These are phyloP conservation scores for Clarireedia homoeocarpa DNA, from an alignment of 2,329 filamentous ascomycete genomes.

Conservation along the genomic window DNA sequence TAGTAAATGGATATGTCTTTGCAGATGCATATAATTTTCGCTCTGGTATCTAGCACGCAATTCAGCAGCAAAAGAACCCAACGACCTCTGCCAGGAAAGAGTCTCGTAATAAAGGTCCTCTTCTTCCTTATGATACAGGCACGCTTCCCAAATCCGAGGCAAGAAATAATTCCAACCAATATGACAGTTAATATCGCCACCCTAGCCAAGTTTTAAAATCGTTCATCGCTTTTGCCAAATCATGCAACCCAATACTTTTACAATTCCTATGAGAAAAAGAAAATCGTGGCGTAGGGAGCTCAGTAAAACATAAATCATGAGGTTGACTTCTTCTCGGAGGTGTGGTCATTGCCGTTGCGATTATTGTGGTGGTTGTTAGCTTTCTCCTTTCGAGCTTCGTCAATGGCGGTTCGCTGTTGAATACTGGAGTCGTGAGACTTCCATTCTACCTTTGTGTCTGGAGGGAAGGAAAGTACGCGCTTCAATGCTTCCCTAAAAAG, in stretches of 20 bases:
- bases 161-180: neutral
- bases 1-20: too few relatives aligned
- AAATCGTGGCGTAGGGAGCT: constrained; percentile 15
- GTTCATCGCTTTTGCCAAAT: constrained; percentile 22
- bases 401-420: constrained; percentile 80
- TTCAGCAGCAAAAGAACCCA: neutral
- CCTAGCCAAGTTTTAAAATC: constrained; percentile 14
- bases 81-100: too few relatives aligned
- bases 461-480: constrained; percentile 74
- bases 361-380: constrained; percentile 34
- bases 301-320: constrained; percentile 12
- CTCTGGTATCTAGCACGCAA: neutral
- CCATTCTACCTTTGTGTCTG: constrained; percentile 87
- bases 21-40: neutral
- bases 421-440: constrained; percentile 97
- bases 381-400: constrained; percentile 87
- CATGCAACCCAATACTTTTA: constrained; percentile 28
- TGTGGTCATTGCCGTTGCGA: constrained; percentile 8
- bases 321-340: constrained; percentile 21
- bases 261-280: constrained; percentile 17
- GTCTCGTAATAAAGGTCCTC: neutral
- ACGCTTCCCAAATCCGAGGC: neutral
- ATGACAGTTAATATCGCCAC: constrained; percentile 10
- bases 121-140: neutral
- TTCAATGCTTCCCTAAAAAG: constrained; percentile 78